Evolutionary conservation across 2,329 filamentous ascomycete species (phyloP), one percentile per base, ranked within the genome.

Genomic region (Pochonia chlamydosporia): DNA sequence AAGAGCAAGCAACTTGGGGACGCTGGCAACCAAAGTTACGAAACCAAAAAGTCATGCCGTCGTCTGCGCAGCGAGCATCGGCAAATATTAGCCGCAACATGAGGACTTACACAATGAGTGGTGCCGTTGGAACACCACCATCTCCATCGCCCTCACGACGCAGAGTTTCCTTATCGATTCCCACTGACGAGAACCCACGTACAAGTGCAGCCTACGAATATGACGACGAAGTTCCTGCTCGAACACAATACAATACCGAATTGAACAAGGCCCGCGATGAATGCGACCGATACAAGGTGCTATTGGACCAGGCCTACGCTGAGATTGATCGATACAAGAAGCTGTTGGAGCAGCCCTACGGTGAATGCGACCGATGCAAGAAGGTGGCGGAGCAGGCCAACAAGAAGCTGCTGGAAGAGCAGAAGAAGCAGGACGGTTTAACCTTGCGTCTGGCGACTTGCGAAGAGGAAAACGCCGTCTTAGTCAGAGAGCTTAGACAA

Each of bases 331-430:
- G 40, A 16, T 28, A 2, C 31, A 52, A 59, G 43, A 59, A 56
- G 7, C 45, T 57, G 37, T 46, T 59, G 43, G 59, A 60, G 53
- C 56, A 54, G 46, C 44, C 48, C 44, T 36, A 45, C 23, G 50
- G 44, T 5, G 57, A 59, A 14, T 46, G 52, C 25, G 56, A 60
- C 46, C 51, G 49, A 28, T 60, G 62, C 49, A 55, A 61, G 47
- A n/a, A n/a, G n/a, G n/a, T n/a, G n/a, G n/a, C n/a, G n/a, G 58
- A 64, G 30, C 52, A 57, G 46, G 57, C 59, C 43, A 62, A 50
- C 44, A 56, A 58, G 48, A 64, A 62, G 51, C 49, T 64, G 24
- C 55, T 59, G 20, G 60, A 64, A 37, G 48, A 49, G 25, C 59
- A 53, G 33, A 25, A 50, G 23, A 40, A 46, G 43, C 51, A 52